Evolutionary conservation across 495 filamentous ascomycete genomes (phyloP).

Genomic region (Aspergillus nanangensis): DNA sequence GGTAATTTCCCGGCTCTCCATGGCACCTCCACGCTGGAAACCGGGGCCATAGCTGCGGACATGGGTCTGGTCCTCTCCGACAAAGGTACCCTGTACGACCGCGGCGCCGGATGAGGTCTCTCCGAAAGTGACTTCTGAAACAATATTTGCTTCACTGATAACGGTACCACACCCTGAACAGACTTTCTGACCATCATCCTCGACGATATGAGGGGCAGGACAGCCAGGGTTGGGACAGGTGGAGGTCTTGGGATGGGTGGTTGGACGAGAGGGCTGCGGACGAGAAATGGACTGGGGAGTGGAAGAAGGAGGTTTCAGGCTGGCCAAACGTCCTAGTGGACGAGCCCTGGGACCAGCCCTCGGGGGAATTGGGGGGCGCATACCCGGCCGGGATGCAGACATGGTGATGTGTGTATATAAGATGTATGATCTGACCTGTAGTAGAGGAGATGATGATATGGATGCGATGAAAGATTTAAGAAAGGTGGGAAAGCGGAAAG

Average conservation of each 20-base stretch:
- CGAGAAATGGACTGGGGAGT: constrained; percentile 30
- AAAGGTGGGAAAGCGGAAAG: no score
- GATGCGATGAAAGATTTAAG: not conserved
- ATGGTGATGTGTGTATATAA: constrained; percentile 18
- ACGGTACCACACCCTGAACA: constrained; percentile 82
- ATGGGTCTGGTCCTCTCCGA: constrained; percentile 75
- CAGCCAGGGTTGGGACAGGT: constrained; percentile 47
- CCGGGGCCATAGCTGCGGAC: constrained; percentile 56
- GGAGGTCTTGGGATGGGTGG: constrained; percentile 37
- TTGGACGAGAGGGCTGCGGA: constrained; percentile 30
- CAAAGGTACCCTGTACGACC: constrained; percentile 82
- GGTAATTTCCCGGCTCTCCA: constrained; percentile 66
- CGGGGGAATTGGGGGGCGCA: constrained; percentile 31
- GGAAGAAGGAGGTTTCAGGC: constrained; percentile 29
- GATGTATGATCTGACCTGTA: not conserved
- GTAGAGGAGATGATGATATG: not conserved
- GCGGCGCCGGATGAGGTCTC: constrained; percentile 79
- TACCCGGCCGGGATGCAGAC: constrained; percentile 26
- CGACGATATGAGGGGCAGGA: constrained; percentile 43
- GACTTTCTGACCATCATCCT: constrained; percentile 53
- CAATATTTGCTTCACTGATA: constrained; percentile 77
- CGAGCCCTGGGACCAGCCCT: constrained; percentile 27
- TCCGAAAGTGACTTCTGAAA: constrained; percentile 85
- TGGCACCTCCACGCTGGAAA: constrained; percentile 50
- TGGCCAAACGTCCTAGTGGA: constrained; percentile 38